Evolutionary conservation across 202 grass and related monocot genomes (phyloP).

Genomic region (Dendrocalamus latiflorus): DNA sequence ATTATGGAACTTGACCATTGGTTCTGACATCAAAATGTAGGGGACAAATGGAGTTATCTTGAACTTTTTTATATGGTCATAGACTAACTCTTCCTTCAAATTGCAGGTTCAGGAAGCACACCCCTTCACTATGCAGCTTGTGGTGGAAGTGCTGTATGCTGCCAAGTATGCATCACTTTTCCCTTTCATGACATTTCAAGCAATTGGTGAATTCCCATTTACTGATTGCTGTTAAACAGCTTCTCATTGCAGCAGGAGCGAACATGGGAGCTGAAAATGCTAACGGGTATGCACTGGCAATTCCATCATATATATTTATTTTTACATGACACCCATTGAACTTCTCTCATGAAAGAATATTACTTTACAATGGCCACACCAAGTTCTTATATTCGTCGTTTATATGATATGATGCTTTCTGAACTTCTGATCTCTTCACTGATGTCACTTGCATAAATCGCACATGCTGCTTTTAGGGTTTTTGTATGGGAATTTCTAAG

Average conservation of each 20-base stretch:
- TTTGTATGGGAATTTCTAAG: background rate
- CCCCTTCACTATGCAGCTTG: slow-evolving; percentile 91
- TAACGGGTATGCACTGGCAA: slow-evolving; percentile 52
- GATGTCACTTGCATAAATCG: background rate
- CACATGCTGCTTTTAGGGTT: background rate
- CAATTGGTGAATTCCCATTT: slow-evolving; percentile 24
- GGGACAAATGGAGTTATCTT: background rate
- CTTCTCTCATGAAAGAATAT: background rate
- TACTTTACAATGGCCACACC: background rate
- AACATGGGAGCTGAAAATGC: slow-evolving; percentile 68
- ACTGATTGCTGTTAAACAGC: slow-evolving; percentile 58
- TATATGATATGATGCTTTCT: background rate
- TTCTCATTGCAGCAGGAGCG: slow-evolving; percentile 71
- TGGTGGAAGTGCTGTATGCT: slow-evolving; percentile 85
- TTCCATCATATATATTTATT: background rate
- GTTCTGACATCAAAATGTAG: background rate
- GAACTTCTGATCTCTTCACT: background rate
- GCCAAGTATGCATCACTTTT: slow-evolving; percentile 69
- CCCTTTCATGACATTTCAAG: slow-evolving; percentile 14
- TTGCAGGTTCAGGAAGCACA: slow-evolving; percentile 84
- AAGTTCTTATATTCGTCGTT: slow-evolving; percentile 8
- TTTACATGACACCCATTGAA: background rate
- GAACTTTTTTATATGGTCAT: background rate
- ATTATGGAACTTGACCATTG: slow-evolving; percentile 1
- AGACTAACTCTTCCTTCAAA: background rate